Base-by-base conservation (phyloP, 306 rosid genomes). In the Acacia acuminata region DNA sequence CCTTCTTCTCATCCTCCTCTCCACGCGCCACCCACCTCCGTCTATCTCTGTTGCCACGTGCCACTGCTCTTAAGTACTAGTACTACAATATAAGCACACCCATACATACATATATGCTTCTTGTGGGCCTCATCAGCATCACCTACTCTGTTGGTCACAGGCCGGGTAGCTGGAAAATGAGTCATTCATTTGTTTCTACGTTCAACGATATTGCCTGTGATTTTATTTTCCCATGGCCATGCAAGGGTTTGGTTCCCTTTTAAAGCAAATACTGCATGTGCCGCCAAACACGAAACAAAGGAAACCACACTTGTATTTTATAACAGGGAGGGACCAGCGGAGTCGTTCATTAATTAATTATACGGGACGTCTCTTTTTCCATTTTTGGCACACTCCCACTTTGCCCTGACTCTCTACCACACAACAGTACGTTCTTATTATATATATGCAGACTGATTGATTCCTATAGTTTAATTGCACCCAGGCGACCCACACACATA, bases 361-460 rank as follows among this genome's bases (percentile, higher is more conserved):
- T 20, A 20, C 8, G 25, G 9, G 25, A 19, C 25, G 4, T 10
- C 10, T 45, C 22, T 78, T 12, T 60, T 78, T 48, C 66, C 51
- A 67, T 58, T n/a, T 78, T 67, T 47, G 72, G 66, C 36, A 73
- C 73, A 61, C 11, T 73, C 68, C 38, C 68, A 63, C 36, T 63
- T 25, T 60, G 34, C 68, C 34, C 19, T 24, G 7, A 1, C 36
- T 24, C 5, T 20, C 58, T 19, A 6, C 58, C 8, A 15, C n/a
- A 51, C 34, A 60, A 58, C 30, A 58, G 4, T 30, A 30, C 32
- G 32, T 1, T 48, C 19, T 16, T 48, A 12, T 48, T 48, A 2
- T 47, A 47, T 10, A 12, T 47, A 47, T 47, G 2, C 2, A 30
- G 2, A 48, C 19, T 11, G 53, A 13, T 14, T 48, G 53, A 48